A percentile compares a stretch with the other conserved stretches of the same genome.
Conservation (phyloP, 768 basidiomycete species). For the Boletus sensibilis region DNA sequence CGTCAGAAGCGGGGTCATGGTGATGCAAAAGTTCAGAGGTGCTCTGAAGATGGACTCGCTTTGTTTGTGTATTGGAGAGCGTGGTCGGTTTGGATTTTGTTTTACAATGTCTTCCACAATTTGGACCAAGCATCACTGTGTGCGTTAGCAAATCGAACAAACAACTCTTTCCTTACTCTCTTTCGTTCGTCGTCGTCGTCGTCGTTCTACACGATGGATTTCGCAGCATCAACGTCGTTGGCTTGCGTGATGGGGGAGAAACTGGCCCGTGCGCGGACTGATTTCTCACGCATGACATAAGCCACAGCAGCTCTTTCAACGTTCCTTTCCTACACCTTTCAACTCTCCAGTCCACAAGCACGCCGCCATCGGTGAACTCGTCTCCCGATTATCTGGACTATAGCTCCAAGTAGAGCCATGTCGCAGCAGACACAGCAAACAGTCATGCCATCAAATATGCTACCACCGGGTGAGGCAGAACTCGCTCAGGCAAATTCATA, state of each 20-base stretch:
- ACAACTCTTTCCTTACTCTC: slow-evolving; percentile 35
- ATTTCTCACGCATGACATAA: slow-evolving; percentile 49
- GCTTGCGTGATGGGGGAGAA: slow-evolving; percentile 27
- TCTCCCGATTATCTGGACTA: slow-evolving; percentile 11
- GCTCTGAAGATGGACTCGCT: slow-evolving; percentile 11
- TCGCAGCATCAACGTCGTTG: slow-evolving; percentile 14
- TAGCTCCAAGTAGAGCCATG: slow-evolving; percentile 34
- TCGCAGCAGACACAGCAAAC: slow-evolving; percentile 51
- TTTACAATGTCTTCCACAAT: slow-evolving; percentile 74
- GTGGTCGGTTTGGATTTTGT: slow-evolving; percentile 54
- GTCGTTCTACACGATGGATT: slow-evolving; percentile 28
- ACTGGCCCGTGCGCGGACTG: slow-evolving; percentile 57
- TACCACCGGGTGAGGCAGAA: slow-evolving; percentile 51
- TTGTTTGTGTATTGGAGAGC: slow-evolving; percentile 43
- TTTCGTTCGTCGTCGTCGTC: slow-evolving; percentile 32
- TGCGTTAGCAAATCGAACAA: slow-evolving; percentile 61
- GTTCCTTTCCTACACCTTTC: slow-evolving; percentile 33
- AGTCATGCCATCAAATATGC: slow-evolving; percentile 64
- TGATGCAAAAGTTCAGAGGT: background rate
- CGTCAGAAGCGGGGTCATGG: too few species aligned
- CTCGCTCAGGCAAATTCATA: slow-evolving; percentile 54
- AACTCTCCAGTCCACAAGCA: slow-evolving; percentile 23
- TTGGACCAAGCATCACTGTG: slow-evolving; percentile 61
- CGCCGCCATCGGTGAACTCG: slow-evolving; percentile 17
- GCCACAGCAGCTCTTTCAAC: slow-evolving; percentile 49